Evolutionary conservation across 345 rosid genomes (phyloP), one percentile per base, ranked within the genome.

Genomic region (Linum tenue): DNA sequence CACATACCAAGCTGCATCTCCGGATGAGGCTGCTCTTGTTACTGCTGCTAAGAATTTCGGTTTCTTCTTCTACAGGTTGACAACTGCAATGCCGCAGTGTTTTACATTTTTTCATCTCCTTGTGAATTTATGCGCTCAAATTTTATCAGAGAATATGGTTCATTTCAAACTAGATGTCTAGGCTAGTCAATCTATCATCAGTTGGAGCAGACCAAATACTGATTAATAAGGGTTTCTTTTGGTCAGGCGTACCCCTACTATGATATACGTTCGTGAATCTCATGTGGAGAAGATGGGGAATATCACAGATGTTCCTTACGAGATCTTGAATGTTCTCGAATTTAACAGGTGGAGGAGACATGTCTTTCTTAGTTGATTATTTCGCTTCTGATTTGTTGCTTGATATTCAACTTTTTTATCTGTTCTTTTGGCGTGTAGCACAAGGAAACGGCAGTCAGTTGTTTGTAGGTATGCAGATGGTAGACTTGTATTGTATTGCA

Each of bases 371-470:
- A 5, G 12, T 64, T 66, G 11, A 55, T 3, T 56, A 22, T 64
- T 59, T 43, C 6, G 51, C 77, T 56, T 53, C 6, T 16, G 60
- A 64, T 51, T 60, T 66, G 10, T 2, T 75, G 70, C 65, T 17
- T 48, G 1, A 48, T 9, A 48, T 48, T 67, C 14, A 48, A 35
- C 22, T 37, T 10, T 59, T 12, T 51, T 64, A 51, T 64, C 67
- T 64, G 51, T 59, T 81, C 73, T 62, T 68, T 62, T 22, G 31
- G 31, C 31, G 66, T 78, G 77, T 81, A 95, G 99, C 82, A 89
- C 96, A 8, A 84, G 99, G 80, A 95, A 91, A 87, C 96, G 99
- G 69, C 99, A 95, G 78, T 95, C 99, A 71, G 96, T 95, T 81
- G 91, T 95, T 72, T 95, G 99, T 66, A 91, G 97, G 70, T 87